phyloP scores from a whole-genome alignment of 352 stramenopile genomes.

The Globisporangium okanoganense region DNA sequence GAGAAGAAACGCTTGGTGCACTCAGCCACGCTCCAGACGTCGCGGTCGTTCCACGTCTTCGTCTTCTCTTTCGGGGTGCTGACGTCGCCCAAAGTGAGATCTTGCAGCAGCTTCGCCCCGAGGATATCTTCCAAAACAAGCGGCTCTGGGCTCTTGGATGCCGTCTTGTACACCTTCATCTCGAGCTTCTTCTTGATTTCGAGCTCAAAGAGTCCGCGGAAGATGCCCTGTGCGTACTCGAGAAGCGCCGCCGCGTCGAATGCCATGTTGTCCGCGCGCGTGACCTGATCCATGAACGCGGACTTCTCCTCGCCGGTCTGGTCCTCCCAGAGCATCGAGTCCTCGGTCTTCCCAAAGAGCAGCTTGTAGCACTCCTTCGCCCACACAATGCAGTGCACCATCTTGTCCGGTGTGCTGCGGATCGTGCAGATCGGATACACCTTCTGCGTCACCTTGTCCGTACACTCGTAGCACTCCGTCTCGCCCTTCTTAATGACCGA shows the following conservation, averaged over 20 bases:
- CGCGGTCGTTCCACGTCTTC: constrained; percentile 71
- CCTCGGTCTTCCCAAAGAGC: constrained; percentile 75
- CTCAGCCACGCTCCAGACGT: constrained; percentile 87
- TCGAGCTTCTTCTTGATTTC: constrained; percentile 96
- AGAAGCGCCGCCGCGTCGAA: constrained; percentile 41
- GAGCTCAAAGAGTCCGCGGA: constrained; percentile 90
- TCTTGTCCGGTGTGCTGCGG: constrained; percentile 97
- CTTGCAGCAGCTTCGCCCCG: constrained; percentile 32
- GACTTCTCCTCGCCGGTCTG: constrained; percentile 76
- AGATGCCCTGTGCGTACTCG: constrained; percentile 69
- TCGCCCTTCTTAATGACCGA: constrained; percentile 96
- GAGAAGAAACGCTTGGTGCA: constrained; percentile 86
- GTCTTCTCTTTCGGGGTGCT: constrained; percentile 19
- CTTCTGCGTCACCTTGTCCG: constrained; percentile 92
- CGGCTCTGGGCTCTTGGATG: constrained; percentile 86
- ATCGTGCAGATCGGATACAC: constrained; percentile 99
- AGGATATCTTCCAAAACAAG: constrained; percentile 65
- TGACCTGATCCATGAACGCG: constrained; percentile 80
- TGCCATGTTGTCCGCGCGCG: constrained; percentile 32
- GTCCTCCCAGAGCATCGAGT: constrained; percentile 96
- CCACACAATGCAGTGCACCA: constrained; percentile 99
- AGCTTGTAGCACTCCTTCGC: constrained; percentile 91
- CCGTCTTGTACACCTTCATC: constrained; percentile 97
- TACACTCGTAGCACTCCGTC: constrained; percentile 99
- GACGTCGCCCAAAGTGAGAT: constrained; percentile 24